These are phyloP conservation scores for Malus orientalis DNA, from an alignment of 306 rosid genomes.

Conservation along the genomic window DNA sequence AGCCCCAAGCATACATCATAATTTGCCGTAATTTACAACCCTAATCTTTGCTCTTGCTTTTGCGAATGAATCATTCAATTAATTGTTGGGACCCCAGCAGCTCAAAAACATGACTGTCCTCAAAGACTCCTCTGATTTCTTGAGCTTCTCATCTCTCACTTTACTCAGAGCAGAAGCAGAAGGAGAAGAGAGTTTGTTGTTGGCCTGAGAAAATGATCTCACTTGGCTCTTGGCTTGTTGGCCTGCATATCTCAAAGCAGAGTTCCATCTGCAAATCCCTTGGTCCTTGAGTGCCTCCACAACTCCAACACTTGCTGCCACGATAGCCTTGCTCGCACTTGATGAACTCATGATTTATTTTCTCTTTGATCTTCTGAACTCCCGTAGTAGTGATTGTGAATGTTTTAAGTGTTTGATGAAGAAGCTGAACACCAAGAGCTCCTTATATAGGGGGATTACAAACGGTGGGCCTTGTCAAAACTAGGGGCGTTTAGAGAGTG, in stretches of 20 bases:
- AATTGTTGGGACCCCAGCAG: constrained; percentile 37
- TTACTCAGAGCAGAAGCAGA: background rate
- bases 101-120: constrained; percentile 33
- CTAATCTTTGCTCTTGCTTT: background rate
- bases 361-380: background rate
- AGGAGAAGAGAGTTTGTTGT: constrained; percentile 15
- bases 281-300: constrained; percentile 34
- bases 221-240: constrained; percentile 20
- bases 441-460: background rate
- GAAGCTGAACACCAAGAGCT: background rate
- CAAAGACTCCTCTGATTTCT: constrained; percentile 24
- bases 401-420: background rate
- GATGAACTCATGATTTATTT: constrained; percentile 7
- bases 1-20: background rate
- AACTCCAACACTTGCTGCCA: constrained; percentile 31
- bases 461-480: background rate
- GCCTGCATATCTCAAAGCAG: constrained; percentile 9
- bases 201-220: constrained; percentile 14
- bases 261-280: constrained; percentile 34
- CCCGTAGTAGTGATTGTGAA: background rate
- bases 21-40: background rate
- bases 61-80: background rate
- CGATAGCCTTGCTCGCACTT: constrained; percentile 13
- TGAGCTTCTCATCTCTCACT: background rate
- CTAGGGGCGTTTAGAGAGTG: background rate